These are phyloP conservation scores for Saccharomycopsis malanga DNA, from an alignment of 805 yeast species.

Conservation along the genomic window DNA sequence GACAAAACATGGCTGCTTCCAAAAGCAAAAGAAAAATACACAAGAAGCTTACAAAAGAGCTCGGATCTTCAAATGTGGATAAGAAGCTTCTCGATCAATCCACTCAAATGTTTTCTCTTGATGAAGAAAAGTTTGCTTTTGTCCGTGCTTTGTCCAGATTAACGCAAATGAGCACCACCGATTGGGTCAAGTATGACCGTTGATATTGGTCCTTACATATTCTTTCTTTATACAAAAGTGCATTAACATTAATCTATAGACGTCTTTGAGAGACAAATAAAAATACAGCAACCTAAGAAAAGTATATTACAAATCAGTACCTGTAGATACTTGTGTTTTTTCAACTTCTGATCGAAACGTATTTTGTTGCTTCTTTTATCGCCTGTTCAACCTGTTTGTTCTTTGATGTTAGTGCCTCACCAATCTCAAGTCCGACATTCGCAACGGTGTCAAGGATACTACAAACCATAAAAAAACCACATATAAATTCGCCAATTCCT, in stretches of 20 bases:
- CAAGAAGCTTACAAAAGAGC: constrained; percentile 7
- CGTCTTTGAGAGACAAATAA: not conserved
- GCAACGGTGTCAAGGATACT: constrained; percentile 11
- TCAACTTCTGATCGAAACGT: constrained; percentile 7
- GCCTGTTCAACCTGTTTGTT: constrained; percentile 8
- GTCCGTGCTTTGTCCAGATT: constrained; percentile 89
- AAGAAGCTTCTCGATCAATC: constrained; percentile 5
- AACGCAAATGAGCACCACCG: constrained; percentile 88
- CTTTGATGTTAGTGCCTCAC: constrained; percentile 8
- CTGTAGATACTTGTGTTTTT: too few species aligned
- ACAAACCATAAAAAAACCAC: constrained; percentile 17
- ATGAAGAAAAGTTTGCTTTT: constrained; percentile 94
- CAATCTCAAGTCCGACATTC: constrained; percentile 8
- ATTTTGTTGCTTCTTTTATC: constrained; percentile 12
- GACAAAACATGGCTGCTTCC: constrained; percentile 38
- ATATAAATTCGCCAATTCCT: constrained; percentile 10
- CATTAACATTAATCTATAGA: too few species aligned
- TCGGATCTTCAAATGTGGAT: constrained; percentile 14
- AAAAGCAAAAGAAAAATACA: not conserved
- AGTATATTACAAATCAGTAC: too few species aligned
- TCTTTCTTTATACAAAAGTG: too few species aligned
- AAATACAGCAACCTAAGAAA: not conserved
- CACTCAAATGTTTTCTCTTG: constrained; percentile 66
- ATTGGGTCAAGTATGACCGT: constrained; percentile 60
- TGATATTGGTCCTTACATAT: not conserved